These are phyloP conservation scores for Cynanchum wilfordii DNA, from an alignment of 257 asterid species.

Conservation along the genomic window DNA sequence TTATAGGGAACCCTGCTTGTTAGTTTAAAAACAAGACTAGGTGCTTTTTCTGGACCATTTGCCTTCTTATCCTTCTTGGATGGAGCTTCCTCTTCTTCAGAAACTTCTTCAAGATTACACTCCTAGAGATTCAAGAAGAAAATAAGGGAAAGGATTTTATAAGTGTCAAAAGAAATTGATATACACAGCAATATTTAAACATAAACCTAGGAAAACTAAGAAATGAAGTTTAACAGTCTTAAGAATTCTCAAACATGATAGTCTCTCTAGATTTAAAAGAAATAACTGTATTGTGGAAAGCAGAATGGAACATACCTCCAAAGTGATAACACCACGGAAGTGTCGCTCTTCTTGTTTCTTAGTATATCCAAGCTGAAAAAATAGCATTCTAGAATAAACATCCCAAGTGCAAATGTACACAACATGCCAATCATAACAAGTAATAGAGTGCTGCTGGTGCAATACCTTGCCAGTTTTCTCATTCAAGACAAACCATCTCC, in stretches of 20 bases:
- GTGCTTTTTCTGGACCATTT: slow-evolving; percentile 79
- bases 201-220: not conserved
- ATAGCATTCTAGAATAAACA: not conserved
- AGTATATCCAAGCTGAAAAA: slow-evolving; percentile 91
- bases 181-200: not conserved
- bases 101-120: slow-evolving; percentile 84
- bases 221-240: not conserved
- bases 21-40: slow-evolving; percentile 74
- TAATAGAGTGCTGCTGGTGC: not conserved
- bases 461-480: slow-evolving; percentile 96
- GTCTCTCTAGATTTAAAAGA: not conserved
- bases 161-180: not conserved
- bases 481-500: slow-evolving; percentile 93
- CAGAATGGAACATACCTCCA: slow-evolving; percentile 51
- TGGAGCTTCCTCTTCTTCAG: slow-evolving; percentile 84
- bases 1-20: slow-evolving; percentile 88
- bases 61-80: slow-evolving; percentile 89
- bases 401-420: not conserved
- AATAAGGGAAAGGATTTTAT: not conserved
- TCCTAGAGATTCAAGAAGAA: slow-evolving; percentile 42
- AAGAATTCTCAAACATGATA: not conserved
- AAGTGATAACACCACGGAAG: slow-evolving; percentile 88
- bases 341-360: slow-evolving; percentile 92
- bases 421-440: not conserved
- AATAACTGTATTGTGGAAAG: not conserved